Base-by-base conservation (phyloP, 1,139 yeast genomes). In the Candida tetrigidarum region DNA sequence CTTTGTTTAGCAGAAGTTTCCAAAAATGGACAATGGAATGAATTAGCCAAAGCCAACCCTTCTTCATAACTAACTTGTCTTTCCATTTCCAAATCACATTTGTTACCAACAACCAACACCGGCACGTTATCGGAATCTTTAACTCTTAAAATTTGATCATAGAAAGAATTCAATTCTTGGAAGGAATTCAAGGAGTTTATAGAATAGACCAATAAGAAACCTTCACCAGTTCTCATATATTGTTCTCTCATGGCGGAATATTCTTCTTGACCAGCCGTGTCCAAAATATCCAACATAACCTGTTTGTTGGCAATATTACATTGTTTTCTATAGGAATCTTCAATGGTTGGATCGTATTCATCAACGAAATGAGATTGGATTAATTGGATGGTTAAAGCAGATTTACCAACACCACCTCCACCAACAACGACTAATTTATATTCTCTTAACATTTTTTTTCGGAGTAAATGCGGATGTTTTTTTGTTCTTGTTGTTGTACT, bases 231-330 rank as follows among this genome's bases (percentile, higher is more conserved):
- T 51, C 96, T 80, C 84, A 93, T 93, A 70, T 95, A 78, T 58
- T 85, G 95, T 67, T 93, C 98, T 59, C 98, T 79, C 93, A 93
- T 86, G 25, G 97, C 96, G 46, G 92, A 83, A 66, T 91, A 93
- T 67, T 93, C 98, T 67, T 93, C 99, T 73, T 92, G 98, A 37
- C 99, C 99, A 12, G 99, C 98, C 35, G 99, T 93, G 66, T 93
- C 99, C 63, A 93, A 79, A 44, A 93, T 90, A 67, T 93, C 85
- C 59, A 80, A 68, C 39, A 80, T 67, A 7, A 75, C 78, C 50
- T 71, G 77, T 48, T 74, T 78, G 30, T 68, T 71, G 55, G 80
- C 82, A 41, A 80, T 76, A 39, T 69, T 72, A 56, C 83, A 78
- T 50, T 76, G 81, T 54, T 80, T 81, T 49, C 83, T 64, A 63